Evolutionary conservation across 495 filamentous ascomycete genomes (phyloP), one percentile per base, ranked within the genome.

Genomic region (Podospora comata): DNA sequence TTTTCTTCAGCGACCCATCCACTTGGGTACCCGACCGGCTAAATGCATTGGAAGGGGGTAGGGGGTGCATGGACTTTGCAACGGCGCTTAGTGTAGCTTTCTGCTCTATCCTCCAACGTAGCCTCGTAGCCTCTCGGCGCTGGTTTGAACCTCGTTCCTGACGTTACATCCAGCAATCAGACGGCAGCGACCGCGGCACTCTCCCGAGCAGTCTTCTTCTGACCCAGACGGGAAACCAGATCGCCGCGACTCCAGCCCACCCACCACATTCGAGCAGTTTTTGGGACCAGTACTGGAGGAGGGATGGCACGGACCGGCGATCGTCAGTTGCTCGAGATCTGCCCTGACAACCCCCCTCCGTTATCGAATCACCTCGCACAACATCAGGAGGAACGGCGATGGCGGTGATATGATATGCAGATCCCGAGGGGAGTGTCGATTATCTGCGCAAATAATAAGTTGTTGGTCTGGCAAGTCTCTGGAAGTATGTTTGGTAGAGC

Each of bases 1-100:
- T 77, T 77, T 58, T 58, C 55, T 71, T 71, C 61, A 64, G 68
- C 54, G 75, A 74, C 69, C 76, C 76, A 72, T 72, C 62, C 69
- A 67, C 74, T 68, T 77, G 74, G 75, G 75, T 73, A 64, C 70
- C 71, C 76, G 67, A 68, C 72, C 75, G 73, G 75, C 72, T 77
- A 74, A 77, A 73, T 68, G 74, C 76, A 74, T 65, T 54, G 58
- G 62, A 67, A 68, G 19, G 23, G 6, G 5, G 9, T 27, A 63
- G 74, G 74, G 74, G 74, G 70, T 72, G 27, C 57, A 60, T 65
- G 56, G 56, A 60, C 48, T 23, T 34, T 66, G 68, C 68, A 75
- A 75, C 72, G 73, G 71, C 73, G 73, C 72, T 64, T 70, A 72
- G 72, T 23, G 23, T 23, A 23, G 23, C 23, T 23, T 23, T 23